Percentiles rank a stretch among this genome's conserved stretches.
Conservation (phyloP, 2,329 filamentous ascomycete species). For the Penicillium sp. region DNA sequence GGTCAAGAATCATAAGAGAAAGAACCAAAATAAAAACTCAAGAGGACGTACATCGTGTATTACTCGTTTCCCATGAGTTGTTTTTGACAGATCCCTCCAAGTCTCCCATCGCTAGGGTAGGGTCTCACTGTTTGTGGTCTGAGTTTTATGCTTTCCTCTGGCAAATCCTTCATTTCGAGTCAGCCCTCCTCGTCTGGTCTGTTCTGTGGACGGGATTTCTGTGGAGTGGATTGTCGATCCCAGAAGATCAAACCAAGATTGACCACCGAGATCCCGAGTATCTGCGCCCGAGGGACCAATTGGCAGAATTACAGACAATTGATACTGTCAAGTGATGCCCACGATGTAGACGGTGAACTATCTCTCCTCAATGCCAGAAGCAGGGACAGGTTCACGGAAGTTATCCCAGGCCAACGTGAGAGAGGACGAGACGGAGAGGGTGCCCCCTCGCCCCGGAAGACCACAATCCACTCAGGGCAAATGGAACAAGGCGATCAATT, state of each 20-base stretch:
- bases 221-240: not conserved
- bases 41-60: constrained; percentile 23
- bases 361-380: no score
- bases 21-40: constrained; percentile 13
- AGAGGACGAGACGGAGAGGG: not conserved
- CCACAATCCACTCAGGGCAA: constrained; percentile 30
- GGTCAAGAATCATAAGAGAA: not conserved
- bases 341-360: no score
- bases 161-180: not conserved
- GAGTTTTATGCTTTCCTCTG: not conserved
- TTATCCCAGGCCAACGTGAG: not conserved
- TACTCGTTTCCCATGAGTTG: constrained; percentile 26
- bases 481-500: constrained; percentile 78
- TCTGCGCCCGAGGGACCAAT: not conserved
- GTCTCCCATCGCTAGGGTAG: not conserved
- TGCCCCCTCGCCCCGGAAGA: not conserved
- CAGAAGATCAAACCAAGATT: not conserved
- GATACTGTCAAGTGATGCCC: no score
- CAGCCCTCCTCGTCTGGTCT: not conserved
- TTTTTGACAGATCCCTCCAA: not conserved
- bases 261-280: not conserved
- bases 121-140: not conserved
- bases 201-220: not conserved
- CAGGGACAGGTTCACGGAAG: no score
- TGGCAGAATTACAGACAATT: not conserved